Evolutionary conservation across 352 stramenopile genomes (phyloP), one percentile per base, ranked within the genome.

Genomic region (Saprolegnia diclina): DNA sequence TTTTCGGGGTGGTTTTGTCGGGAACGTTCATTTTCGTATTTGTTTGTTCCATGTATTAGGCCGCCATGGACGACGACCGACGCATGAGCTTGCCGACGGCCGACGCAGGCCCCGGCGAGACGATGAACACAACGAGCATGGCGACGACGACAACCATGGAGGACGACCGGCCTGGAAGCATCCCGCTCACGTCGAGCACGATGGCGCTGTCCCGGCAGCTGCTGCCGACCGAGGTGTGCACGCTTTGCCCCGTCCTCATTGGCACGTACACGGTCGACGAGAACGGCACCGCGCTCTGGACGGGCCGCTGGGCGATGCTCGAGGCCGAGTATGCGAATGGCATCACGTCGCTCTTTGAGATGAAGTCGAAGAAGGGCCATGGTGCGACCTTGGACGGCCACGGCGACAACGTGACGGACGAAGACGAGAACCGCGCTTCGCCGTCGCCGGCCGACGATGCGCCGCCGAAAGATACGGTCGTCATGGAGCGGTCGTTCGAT

Each of bases 311-410:
- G 87, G 87, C 85, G 6, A 95, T 95, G 87, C 92, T 72, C 16
- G 87, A 95, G 64, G 80, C 82, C 4, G 87, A 86, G 21, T 95
- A 93, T 71, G 78, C 75, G 22, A 89, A 89, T 19, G 87, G 87
- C 4, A 73, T 95, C 45, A 92, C 86, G 21, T 93, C 85, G 53
- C 59, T 75, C 10, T 95, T 95, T 62, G 85, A 95, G 69, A 95
- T 95, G 87, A 91, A 89, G 67, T 92, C 83, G 16, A 76, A 92
- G 54, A 82, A 91, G n/a, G 82, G 0, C 73, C 80, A 0, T 85
- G 90, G 38, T 66, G 64, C 0, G 79, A 74, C 5, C 73, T 71
- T 6, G 75, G 79, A 14, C 72, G 91, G 40, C 79, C 85, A 16
- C 77, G 83, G n/a, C 85, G 75, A 78, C n/a, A 92, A 88, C 40